phyloP scores from a whole-genome alignment of 495 filamentous ascomycete genomes.

The Hypoxylon crocopeplum region DNA sequence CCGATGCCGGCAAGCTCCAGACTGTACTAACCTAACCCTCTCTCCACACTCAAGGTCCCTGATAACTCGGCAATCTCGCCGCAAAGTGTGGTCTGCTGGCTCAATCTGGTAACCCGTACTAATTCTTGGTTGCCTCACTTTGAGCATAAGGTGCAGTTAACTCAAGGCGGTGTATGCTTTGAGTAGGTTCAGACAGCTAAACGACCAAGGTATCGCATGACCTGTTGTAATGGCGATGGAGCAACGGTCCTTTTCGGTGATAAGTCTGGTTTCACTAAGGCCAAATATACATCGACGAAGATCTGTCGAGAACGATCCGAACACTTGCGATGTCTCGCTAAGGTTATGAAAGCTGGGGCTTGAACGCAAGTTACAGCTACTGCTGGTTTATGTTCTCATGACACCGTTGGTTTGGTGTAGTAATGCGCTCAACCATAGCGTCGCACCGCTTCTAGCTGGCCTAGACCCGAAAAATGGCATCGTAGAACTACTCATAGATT shows the following conservation, averaged over 20 bases:
- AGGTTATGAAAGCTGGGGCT: no score
- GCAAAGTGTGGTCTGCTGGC: constrained; percentile 4
- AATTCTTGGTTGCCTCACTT: constrained; percentile 14
- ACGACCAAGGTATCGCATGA: constrained; percentile 3
- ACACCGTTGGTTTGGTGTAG: neutral
- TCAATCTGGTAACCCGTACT: constrained; percentile 5
- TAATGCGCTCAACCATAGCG: constrained; percentile 1
- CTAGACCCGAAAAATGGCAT: no score
- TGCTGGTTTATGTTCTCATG: no score
- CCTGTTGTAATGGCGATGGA: constrained; percentile 13
- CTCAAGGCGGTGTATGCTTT: constrained; percentile 16
- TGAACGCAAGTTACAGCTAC: no score
- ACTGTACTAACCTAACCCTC: constrained; percentile 37
- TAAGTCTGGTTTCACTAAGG: neutral
- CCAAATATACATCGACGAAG: neutral
- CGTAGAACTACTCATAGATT: no score
- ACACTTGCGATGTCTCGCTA: neutral
- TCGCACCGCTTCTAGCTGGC: no score
- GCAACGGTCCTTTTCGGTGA: constrained; percentile 1
- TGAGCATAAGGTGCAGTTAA: neutral
- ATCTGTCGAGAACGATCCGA: neutral
- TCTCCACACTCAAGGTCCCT: constrained; percentile 27
- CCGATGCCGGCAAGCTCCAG: constrained; percentile 28
- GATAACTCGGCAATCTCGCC: constrained; percentile 31
- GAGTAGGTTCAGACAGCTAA: neutral